Evolutionary conservation across 2,329 filamentous ascomycete genomes (phyloP).

Genomic region (Furcasterigmium sp.): DNA sequence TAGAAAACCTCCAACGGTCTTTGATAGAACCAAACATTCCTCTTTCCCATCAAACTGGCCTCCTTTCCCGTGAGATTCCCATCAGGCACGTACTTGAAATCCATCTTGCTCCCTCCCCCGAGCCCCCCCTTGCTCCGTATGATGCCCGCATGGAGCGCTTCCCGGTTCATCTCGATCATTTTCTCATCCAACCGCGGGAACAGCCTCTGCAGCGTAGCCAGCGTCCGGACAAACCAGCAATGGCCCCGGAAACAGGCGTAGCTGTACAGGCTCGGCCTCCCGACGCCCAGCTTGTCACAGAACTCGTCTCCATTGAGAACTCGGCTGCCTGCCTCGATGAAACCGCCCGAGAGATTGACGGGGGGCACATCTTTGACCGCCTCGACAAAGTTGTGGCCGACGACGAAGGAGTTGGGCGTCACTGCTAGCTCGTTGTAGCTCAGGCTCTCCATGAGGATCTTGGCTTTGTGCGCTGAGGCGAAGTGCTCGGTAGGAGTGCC

Average conservation of each 20-base stretch:
- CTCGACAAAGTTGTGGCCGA: slow-evolving; percentile 32
- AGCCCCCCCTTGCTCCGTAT: slow-evolving; percentile 20
- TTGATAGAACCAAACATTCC: slow-evolving; percentile 10
- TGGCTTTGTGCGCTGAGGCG: slow-evolving; percentile 15
- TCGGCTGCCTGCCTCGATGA: slow-evolving; percentile 30
- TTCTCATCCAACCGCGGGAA: slow-evolving; percentile 18
- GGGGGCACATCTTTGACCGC: slow-evolving; percentile 29
- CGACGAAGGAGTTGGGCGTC: slow-evolving; percentile 24
- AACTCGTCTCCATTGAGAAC: slow-evolving; percentile 30
- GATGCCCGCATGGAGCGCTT: slow-evolving; percentile 18
- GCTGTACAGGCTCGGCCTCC: slow-evolving; percentile 18
- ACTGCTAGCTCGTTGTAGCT: slow-evolving; percentile 25
- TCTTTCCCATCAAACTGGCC: slow-evolving; percentile 9
- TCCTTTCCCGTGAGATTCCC: slow-evolving; percentile 15
- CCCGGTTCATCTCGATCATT: slow-evolving; percentile 17
- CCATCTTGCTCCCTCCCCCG: slow-evolving; percentile 20
- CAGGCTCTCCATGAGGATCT: slow-evolving; percentile 26
- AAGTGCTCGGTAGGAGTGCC: slow-evolving; percentile 21
- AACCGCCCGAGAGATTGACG: slow-evolving; percentile 25
- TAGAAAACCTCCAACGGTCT: slow-evolving; percentile 20
- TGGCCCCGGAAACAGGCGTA: slow-evolving; percentile 23
- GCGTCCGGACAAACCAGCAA: slow-evolving; percentile 21
- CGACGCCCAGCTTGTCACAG: slow-evolving; percentile 27
- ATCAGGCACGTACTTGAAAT: slow-evolving; percentile 26
- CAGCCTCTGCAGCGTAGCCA: slow-evolving; percentile 19